phyloP scores from a whole-genome alignment of 1,284 basidiomycete species.

The Apiotrichum sp. region DNA sequence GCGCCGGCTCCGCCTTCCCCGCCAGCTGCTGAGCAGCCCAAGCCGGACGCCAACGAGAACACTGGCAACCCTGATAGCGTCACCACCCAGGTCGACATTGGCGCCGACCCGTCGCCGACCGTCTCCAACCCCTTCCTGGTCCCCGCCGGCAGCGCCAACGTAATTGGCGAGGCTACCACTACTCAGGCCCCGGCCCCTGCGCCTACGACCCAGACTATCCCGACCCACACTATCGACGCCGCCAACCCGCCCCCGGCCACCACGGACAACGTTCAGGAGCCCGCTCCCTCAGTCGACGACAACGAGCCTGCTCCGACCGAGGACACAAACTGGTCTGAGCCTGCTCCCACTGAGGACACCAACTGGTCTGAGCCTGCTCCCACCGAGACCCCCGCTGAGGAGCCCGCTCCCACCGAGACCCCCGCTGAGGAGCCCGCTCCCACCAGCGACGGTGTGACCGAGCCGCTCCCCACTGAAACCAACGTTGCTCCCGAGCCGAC shows the following conservation, averaged over 20 bases:
- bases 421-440: not conserved
- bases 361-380: conserved; percentile 1
- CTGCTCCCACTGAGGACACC: too few species aligned
- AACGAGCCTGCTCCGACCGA: not conserved
- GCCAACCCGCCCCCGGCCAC: too few species aligned
- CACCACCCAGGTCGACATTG: conserved; percentile 10
- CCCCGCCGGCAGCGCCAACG: conserved; percentile 25
- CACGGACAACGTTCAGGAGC: too few species aligned
- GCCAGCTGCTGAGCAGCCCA: too few species aligned
- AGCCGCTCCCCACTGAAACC: not conserved
- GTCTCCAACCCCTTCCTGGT: conserved; percentile 24
- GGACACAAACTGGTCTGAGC: too few species aligned
- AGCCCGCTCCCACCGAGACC: not conserved
- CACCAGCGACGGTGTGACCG: too few species aligned
- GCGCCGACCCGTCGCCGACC: conserved; percentile 5
- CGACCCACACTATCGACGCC: not conserved
- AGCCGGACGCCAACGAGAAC: too few species aligned
- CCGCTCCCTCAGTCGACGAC: too few species aligned
- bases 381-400: conserved; percentile 1
- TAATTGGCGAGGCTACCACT: conserved; percentile 1
- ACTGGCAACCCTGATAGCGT: not conserved
- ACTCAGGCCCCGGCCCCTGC: not conserved
- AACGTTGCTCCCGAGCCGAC: not conserved
- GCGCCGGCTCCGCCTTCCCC: not conserved
- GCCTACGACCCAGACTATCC: not conserved